Percentiles rank a stretch among this genome's conserved stretches.
Conservation (phyloP, 2,329 filamentous ascomycete genomes). For the Penicillium hesseltinei region DNA sequence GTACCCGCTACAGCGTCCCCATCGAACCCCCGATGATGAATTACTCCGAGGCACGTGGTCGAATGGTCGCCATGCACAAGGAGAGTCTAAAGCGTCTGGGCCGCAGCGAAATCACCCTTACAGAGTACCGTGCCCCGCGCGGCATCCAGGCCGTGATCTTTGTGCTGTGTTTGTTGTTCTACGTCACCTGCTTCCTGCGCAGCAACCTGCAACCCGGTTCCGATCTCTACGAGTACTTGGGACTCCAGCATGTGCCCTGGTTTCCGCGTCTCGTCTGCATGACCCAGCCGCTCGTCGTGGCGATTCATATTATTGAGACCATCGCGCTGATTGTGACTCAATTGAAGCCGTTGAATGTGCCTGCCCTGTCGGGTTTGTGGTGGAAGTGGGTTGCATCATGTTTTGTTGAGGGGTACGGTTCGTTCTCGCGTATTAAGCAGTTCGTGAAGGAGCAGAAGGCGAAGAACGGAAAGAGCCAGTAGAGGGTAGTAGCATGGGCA, state of each 20-base stretch:
- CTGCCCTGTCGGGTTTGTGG: conserved; percentile 49
- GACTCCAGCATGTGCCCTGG: conserved; percentile 57
- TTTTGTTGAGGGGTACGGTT: conserved; percentile 54
- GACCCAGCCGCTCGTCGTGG: conserved; percentile 60
- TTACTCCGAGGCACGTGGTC: conserved; percentile 65
- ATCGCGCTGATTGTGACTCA: conserved; percentile 46
- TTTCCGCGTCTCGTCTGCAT: conserved; percentile 58
- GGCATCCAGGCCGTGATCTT: conserved; percentile 57
- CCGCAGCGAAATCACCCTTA: conserved; percentile 56
- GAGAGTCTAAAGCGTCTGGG: conserved; percentile 60
- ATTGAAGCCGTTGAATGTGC: conserved; percentile 54
- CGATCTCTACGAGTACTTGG: conserved; percentile 46
- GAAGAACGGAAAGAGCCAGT: conserved; percentile 31
- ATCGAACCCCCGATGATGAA: conserved; percentile 69
- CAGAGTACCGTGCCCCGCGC: conserved; percentile 51
- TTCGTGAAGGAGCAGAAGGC: conserved; percentile 43
- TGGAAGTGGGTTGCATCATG: conserved; percentile 54
- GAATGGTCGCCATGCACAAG: conserved; percentile 71
- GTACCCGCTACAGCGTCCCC: conserved; percentile 52
- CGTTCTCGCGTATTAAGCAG: conserved; percentile 48
- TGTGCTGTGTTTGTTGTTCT: conserved; percentile 54
- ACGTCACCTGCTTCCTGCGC: conserved; percentile 51
- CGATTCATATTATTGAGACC: conserved; percentile 66
- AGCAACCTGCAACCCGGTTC: conserved; percentile 55
- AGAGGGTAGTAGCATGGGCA: background rate